Percentiles rank a stretch among this genome's conserved stretches.
phyloP scores from a whole-genome alignment of 257 asterid species.

The Henckelia pumila region DNA sequence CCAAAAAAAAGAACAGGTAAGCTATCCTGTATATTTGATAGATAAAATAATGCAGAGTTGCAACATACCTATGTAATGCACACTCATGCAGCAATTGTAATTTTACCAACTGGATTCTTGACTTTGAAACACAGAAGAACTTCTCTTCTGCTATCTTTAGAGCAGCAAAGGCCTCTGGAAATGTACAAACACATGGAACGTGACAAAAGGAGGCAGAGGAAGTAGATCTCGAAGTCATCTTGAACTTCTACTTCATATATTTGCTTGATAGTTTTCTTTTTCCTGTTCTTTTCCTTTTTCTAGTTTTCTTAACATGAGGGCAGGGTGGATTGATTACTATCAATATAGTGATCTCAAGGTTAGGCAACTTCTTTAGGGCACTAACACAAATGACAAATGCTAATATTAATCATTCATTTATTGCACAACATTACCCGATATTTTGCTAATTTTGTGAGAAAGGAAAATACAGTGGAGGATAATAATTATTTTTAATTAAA shows the following conservation, averaged over 20 bases:
- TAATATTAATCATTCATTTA: neutral
- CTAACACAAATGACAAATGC: constrained; percentile 14
- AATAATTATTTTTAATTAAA: too few species aligned
- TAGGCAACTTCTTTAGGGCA: neutral
- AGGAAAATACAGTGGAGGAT: too few species aligned
- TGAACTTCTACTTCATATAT: constrained; percentile 7
- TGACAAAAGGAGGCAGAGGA: constrained; percentile 12
- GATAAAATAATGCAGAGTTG: constrained; percentile 15
- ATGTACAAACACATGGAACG: constrained; percentile 17
- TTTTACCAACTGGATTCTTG: constrained; percentile 69
- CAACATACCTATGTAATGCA: constrained; percentile 70
- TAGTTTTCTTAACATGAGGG: neutral
- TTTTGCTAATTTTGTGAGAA: neutral
- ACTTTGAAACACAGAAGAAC: constrained; percentile 70
- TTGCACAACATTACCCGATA: constrained; percentile 3
- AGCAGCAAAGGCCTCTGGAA: constrained; percentile 85
- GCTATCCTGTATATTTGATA: constrained; percentile 18
- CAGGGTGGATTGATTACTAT: constrained; percentile 3
- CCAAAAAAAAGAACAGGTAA: constrained; percentile 21
- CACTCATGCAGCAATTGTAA: constrained; percentile 83
- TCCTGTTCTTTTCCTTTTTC: too few species aligned
- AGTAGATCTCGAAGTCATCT: constrained; percentile 16
- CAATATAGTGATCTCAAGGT: constrained; percentile 8
- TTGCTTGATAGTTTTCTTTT: neutral
- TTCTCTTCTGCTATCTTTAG: constrained; percentile 74